Conservation (phyloP, 148 eudicot species). For the Pharnaceum exiguum region DNA sequence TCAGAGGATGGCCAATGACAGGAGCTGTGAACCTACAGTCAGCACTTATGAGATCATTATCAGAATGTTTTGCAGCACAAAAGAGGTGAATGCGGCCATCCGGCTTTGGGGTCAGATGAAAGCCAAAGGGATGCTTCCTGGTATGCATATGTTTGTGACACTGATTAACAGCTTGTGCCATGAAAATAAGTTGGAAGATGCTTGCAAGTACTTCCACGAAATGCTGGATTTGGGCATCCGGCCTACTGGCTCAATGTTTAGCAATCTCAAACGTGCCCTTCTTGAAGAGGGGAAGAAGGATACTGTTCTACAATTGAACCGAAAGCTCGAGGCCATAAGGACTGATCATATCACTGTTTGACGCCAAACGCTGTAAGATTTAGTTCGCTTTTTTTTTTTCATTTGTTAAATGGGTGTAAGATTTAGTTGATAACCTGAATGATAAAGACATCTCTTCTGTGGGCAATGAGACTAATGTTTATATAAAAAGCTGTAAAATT, state of each 20-base stretch:
- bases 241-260: slow-evolving; percentile 69
- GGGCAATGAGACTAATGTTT: too few species aligned
- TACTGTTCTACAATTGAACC: slow-evolving; percentile 30
- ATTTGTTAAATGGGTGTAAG: too few species aligned
- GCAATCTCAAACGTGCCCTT: slow-evolving; percentile 52
- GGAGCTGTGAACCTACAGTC: slow-evolving; percentile 52
- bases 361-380: too few species aligned
- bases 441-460: too few species aligned
- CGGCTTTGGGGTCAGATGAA: slow-evolving; percentile 78
- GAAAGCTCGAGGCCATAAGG: slow-evolving; percentile 55
- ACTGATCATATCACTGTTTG: slow-evolving; percentile 32
- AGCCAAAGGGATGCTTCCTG: slow-evolving; percentile 65
- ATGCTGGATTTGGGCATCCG: slow-evolving; percentile 83
- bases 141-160: slow-evolving; percentile 68
- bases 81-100: slow-evolving; percentile 46
- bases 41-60: slow-evolving; percentile 70
- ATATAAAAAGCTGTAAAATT: too few species aligned
- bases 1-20: slow-evolving; percentile 39
- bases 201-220: slow-evolving; percentile 57
- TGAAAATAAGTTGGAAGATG: slow-evolving; percentile 57
- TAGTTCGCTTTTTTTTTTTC: too few species aligned
- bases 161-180: slow-evolving; percentile 63
- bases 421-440: too few species aligned
- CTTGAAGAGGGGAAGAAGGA: slow-evolving; percentile 64
- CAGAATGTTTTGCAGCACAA: slow-evolving; percentile 77